Evolutionary conservation across 140 eudicot species (phyloP).

Genomic region (Flaveria floridana): DNA sequence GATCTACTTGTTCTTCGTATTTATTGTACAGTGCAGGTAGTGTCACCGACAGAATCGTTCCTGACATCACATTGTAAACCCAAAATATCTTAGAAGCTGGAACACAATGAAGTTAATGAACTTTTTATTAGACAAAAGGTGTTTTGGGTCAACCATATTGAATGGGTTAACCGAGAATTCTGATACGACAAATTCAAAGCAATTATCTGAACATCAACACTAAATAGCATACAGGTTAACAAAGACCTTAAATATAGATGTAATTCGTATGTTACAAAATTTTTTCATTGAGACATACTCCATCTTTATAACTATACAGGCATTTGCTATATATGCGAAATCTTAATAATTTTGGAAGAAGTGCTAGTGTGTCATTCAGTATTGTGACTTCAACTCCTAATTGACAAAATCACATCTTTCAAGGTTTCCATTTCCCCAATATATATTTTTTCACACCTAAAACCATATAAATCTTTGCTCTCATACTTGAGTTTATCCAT

Average conservation of each 20-base stretch:
- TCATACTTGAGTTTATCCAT: background rate
- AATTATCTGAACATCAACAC: conserved; percentile 4
- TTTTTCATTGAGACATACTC: background rate
- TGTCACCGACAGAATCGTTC: conserved; percentile 63
- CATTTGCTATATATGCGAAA: background rate
- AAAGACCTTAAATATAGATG: background rate
- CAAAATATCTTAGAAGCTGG: conserved; percentile 20
- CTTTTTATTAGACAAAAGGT: background rate
- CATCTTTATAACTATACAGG: background rate
- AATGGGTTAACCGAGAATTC: background rate
- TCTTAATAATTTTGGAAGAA: too few species aligned
- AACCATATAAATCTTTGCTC: background rate
- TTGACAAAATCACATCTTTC: background rate
- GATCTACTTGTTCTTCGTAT: conserved; percentile 61
- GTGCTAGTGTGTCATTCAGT: background rate
- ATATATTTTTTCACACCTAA: background rate
- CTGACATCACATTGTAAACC: conserved; percentile 39
- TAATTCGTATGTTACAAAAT: background rate
- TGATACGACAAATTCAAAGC: background rate
- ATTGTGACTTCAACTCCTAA: background rate
- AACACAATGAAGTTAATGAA: background rate
- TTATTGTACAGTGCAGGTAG: conserved; percentile 82
- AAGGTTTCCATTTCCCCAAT: background rate
- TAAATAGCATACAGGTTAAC: background rate
- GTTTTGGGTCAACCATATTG: background rate